Evolutionary conservation across 164 flowering plant species (phyloP), one percentile per base, ranked within the genome.

Genomic region (Platanus orientalis): DNA sequence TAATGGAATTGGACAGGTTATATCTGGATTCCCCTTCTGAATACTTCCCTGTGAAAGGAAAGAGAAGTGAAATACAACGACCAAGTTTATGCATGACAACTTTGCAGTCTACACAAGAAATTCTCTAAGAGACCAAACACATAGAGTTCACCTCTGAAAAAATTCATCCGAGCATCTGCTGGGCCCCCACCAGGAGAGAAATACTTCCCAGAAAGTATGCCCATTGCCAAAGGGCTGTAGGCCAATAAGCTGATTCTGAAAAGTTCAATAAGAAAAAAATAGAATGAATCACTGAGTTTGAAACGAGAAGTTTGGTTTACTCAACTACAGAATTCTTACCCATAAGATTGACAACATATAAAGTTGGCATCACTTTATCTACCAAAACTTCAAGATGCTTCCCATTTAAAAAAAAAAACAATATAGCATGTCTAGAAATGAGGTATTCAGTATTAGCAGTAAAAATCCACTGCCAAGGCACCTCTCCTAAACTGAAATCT

Each of bases 141-240:
- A 30, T 14, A 3, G 17, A 57, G 30, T 25, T 27, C 27, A 88
- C 97, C 95, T 83, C 63, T 83, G 64, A 83, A 91, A 58, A 86
- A 79, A 77, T 86, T 84, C 77, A 91, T 65, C 51, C 95, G 84
- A 66, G 90, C 84, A 75, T 85, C 84, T 27, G 74, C 55, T 52
- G 93, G 87, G 60, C 87, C 89, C 28, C 82, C 80, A 58, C 78
- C 84, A 61, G 67, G 64, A 34, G 75, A 67, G 36, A 84, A 78
- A 60, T 88, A 91, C 75, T 88, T 88, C 48, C 97, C 97, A 49
- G 93, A 85, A 59, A 91, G 89, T 66, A 86, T 78, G 55, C 97
- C 95, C 97, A 91, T 88, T 53, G 97, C 95, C 79, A 91, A 65
- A 54, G 97, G 97, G 65, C 95, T 88, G 71, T 91, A 91, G 7